Conservation (phyloP, 225 moss, liverwort and hornwort genomes). For the Neckera pumila region DNA sequence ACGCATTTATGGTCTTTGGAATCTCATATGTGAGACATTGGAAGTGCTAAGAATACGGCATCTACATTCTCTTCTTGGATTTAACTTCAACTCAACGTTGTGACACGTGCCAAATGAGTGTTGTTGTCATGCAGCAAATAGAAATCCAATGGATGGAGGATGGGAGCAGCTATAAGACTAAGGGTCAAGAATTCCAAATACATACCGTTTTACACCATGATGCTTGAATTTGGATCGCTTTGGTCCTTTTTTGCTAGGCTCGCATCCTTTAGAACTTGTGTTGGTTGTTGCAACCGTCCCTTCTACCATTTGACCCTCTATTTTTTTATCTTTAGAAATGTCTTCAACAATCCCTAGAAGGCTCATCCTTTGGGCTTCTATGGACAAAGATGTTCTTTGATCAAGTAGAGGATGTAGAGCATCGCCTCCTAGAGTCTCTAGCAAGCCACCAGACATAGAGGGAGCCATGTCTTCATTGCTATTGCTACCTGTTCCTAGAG, state of each 20-base stretch:
- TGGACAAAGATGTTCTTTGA: neutral
- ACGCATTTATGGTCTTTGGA: neutral
- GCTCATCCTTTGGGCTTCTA: neutral
- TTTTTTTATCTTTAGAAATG: neutral
- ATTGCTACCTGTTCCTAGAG: accelerated
- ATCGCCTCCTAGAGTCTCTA: neutral
- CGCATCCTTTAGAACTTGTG: no score
- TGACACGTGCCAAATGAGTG: neutral
- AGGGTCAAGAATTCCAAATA: neutral
- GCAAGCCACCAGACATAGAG: neutral
- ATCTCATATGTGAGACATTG: neutral
- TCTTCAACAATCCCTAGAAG: neutral
- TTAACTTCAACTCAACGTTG: neutral
- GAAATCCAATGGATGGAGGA: no score
- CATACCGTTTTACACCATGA: neutral
- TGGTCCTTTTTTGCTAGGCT: neutral
- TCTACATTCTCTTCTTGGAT: no score
- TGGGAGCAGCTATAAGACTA: no score
- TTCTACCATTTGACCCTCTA: neutral
- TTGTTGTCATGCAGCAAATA: neutral
- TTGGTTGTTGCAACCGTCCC: no score
- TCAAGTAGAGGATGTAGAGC: neutral
- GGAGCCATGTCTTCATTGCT: no score
- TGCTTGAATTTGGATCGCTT: neutral
- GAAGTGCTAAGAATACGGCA: no score